Percentiles rank a stretch among this genome's conserved stretches.
Conservation (phyloP, 768 basidiomycete genomes). For the Lactifluus pinguis region DNA sequence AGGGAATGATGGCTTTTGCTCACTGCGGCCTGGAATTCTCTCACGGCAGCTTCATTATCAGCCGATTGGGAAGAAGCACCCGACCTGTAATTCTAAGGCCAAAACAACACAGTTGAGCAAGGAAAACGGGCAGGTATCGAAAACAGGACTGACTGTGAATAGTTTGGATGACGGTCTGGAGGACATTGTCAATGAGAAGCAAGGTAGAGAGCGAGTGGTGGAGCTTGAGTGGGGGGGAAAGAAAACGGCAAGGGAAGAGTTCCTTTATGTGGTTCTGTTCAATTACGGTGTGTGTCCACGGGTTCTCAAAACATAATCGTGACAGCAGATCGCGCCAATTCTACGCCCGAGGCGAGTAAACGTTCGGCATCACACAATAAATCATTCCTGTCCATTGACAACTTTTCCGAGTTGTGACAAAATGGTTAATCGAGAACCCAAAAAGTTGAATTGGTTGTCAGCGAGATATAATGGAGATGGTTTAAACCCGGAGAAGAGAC, state of each 20-base stretch:
- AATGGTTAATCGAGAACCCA: no score
- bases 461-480: no score
- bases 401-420: no score
- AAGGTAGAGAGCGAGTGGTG: not conserved
- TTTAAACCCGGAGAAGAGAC: no score
- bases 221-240: not conserved
- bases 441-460: no score
- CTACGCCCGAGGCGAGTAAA: no score
- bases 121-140: not conserved
- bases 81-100: not conserved
- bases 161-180: not conserved
- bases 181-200: not conserved
- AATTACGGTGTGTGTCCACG: no score
- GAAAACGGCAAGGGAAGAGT: not conserved
- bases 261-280: no score
- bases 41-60: not conserved
- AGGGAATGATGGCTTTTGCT: not conserved
- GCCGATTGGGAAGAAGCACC: not conserved
- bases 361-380: no score
- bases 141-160: not conserved
- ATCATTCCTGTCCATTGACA: no score
- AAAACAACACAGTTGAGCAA: not conserved
- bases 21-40: conserved; percentile 3
- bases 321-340: no score
- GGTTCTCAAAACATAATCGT: no score